phyloP scores from a whole-genome alignment of 108 stramenopile genomes.

The Pseudonitzschia pungens region DNA sequence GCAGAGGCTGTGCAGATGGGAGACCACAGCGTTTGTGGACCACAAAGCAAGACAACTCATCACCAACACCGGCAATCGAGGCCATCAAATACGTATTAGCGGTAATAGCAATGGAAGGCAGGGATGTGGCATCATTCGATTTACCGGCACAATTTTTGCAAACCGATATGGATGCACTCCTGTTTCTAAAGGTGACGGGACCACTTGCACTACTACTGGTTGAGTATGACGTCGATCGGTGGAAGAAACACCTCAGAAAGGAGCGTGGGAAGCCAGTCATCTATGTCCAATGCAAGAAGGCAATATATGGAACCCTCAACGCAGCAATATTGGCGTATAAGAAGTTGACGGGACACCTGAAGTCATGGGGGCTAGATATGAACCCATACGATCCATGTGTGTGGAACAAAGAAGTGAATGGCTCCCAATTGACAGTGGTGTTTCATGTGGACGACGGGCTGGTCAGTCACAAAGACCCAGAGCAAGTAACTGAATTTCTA shows the following conservation, averaged over 20 bases:
- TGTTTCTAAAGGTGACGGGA: too few species aligned
- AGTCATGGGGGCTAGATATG: constrained; percentile 36
- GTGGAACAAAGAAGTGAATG: constrained; percentile 37
- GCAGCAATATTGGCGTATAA: constrained; percentile 36
- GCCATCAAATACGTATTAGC: constrained; percentile 16
- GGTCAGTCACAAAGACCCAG: constrained; percentile 33
- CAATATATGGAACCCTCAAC: constrained; percentile 41
- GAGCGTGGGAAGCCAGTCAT: constrained; percentile 26
- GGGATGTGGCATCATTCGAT: constrained; percentile 36
- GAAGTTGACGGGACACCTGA: background rate
- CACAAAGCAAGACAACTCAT: constrained; percentile 29
- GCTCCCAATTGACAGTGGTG: constrained; percentile 12
- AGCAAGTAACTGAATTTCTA: background rate
- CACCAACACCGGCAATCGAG: constrained; percentile 32
- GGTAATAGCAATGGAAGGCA: constrained; percentile 34
- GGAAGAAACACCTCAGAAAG: constrained; percentile 2
- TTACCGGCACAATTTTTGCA: constrained; percentile 41
- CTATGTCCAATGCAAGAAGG: constrained; percentile 30
- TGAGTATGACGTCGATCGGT: constrained; percentile 24
- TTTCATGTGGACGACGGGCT: constrained; percentile 63
- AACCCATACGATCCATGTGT: constrained; percentile 66
- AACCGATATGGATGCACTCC: constrained; percentile 24
- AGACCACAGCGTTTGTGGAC: constrained; percentile 19
- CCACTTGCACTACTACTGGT: constrained; percentile 26
- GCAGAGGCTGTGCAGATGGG: constrained; percentile 36